Evolutionary conservation across 2,329 filamentous ascomycete species (phyloP).

Genomic region (Calonectria hawksworthii): DNA sequence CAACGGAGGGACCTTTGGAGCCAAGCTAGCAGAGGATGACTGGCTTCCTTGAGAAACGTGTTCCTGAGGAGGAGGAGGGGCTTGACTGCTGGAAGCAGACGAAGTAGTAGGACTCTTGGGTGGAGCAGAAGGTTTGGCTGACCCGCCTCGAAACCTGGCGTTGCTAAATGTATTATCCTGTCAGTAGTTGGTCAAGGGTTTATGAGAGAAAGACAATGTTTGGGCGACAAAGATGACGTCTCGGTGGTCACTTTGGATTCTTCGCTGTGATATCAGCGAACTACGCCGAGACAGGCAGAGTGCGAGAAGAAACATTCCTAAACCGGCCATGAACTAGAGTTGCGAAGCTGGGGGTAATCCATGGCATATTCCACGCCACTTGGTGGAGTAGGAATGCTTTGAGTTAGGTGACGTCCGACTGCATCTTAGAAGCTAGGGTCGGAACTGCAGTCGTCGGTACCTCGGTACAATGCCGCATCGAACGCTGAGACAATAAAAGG

Average conservation of each 20-base stretch:
- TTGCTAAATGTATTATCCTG: constrained; percentile 58
- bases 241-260: not conserved
- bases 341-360: constrained; percentile 22
- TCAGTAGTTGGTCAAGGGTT: constrained; percentile 31
- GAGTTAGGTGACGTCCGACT: constrained; percentile 25
- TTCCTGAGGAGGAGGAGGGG: constrained; percentile 65
- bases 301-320: constrained; percentile 37
- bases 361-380: not conserved
- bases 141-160: constrained; percentile 70
- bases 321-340: constrained; percentile 26
- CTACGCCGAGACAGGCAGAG: constrained; percentile 37
- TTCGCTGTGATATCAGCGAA: constrained; percentile 34
- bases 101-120: constrained; percentile 65
- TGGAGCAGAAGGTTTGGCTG: constrained; percentile 64
- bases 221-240: constrained; percentile 23
- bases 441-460: not conserved
- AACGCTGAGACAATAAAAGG: constrained; percentile 18
- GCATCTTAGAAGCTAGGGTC: constrained; percentile 17
- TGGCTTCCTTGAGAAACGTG: constrained; percentile 62
- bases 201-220: constrained; percentile 24
- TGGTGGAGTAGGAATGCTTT: constrained; percentile 14
- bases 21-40: constrained; percentile 65
- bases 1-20: constrained; percentile 72
- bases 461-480: not conserved
- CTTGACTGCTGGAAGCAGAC: constrained; percentile 62